Evolutionary conservation across 208 protist genomes (phyloP).

Genomic region (Strigomonas culicis): DNA sequence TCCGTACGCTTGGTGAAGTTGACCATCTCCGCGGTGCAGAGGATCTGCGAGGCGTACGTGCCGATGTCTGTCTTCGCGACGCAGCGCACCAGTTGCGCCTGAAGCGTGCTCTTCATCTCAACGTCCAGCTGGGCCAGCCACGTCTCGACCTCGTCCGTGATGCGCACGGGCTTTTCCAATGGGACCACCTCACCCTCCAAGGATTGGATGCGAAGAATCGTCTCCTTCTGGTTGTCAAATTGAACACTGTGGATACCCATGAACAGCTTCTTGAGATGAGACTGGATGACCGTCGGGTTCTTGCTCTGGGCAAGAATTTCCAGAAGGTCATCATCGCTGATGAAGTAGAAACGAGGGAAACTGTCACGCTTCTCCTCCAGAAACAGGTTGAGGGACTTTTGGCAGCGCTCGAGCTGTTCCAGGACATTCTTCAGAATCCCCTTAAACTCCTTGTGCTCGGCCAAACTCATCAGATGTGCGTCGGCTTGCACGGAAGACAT

Average conservation of each 20-base stretch:
- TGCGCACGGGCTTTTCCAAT: conserved; percentile 86
- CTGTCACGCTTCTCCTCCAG: conserved; percentile 97
- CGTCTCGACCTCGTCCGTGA: conserved; percentile 94
- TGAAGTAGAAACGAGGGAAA: conserved; percentile 99
- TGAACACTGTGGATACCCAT: conserved; percentile 95
- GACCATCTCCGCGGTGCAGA: conserved; percentile 93
- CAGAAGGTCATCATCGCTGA: conserved; percentile 98
- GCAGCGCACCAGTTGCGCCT: conserved; percentile 75
- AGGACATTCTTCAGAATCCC: conserved; percentile 85
- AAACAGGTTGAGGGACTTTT: conserved; percentile 97
- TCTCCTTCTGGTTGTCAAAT: conserved; percentile 87
- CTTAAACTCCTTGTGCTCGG: conserved; percentile 74
- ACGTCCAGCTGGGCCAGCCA: conserved; percentile 94
- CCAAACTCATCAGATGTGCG: conserved; percentile 83
- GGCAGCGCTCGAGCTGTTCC: conserved; percentile 96
- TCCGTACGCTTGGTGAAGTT: conserved; percentile 91
- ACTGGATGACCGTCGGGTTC: conserved; percentile 96
- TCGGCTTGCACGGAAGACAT: conserved; percentile 87
- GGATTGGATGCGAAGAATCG: conserved; percentile 90
- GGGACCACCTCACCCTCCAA: conserved; percentile 93
- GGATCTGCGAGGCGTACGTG: conserved; percentile 93
- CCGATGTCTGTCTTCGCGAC: conserved; percentile 85
- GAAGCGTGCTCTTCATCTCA: conserved; percentile 93
- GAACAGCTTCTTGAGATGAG: conserved; percentile 98
- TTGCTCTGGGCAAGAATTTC: conserved; percentile 96